Evolutionary conservation across 2,329 filamentous ascomycete species (phyloP).

Genomic region (Acrocalymma vagum): DNA sequence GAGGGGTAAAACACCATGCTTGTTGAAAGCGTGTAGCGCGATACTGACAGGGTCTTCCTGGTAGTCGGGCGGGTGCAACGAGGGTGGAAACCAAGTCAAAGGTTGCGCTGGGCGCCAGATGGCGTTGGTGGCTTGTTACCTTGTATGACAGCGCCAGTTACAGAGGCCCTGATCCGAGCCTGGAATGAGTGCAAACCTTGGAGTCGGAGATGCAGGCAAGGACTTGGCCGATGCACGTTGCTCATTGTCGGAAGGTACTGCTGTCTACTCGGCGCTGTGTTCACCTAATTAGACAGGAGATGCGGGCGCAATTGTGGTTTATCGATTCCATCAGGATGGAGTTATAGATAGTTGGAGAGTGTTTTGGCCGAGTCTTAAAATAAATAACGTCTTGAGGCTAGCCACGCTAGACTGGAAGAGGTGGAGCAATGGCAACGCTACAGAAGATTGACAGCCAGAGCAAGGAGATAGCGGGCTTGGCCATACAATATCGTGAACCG

Average conservation of each 20-base stretch:
- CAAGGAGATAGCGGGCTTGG: slow-evolving; percentile 27
- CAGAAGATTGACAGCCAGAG: slow-evolving; percentile 41
- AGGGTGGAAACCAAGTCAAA: slow-evolving; percentile 25
- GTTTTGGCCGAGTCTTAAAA: slow-evolving; percentile 9
- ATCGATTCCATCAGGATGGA: background rate
- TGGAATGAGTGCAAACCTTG: slow-evolving; percentile 6
- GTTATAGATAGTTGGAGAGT: background rate
- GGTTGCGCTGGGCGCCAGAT: slow-evolving; percentile 33
- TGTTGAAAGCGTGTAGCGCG: slow-evolving; percentile 23
- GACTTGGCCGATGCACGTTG: slow-evolving; percentile 5
- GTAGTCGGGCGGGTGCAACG: slow-evolving; percentile 12
- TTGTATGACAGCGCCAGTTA: slow-evolving; percentile 37
- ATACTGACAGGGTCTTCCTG: slow-evolving; percentile 13
- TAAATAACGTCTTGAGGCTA: slow-evolving; percentile 19
- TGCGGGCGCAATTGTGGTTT: background rate
- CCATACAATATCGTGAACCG: slow-evolving; percentile 25
- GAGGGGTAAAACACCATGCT: slow-evolving; percentile 17
- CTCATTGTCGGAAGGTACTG: slow-evolving; percentile 13
- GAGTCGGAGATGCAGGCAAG: slow-evolving; percentile 14
- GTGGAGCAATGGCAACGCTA: slow-evolving; percentile 33
- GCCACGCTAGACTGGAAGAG: slow-evolving; percentile 1
- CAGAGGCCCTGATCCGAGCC: slow-evolving; percentile 16
- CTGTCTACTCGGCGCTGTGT: slow-evolving; percentile 15
- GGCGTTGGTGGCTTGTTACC: slow-evolving; percentile 36
- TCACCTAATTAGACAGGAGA: slow-evolving; percentile 3